Percentiles rank a stretch among this genome's conserved stretches.
These are phyloP conservation scores for Hermanozyma aechmeae DNA, from an alignment of 805 yeast genomes.

Conservation along the genomic window DNA sequence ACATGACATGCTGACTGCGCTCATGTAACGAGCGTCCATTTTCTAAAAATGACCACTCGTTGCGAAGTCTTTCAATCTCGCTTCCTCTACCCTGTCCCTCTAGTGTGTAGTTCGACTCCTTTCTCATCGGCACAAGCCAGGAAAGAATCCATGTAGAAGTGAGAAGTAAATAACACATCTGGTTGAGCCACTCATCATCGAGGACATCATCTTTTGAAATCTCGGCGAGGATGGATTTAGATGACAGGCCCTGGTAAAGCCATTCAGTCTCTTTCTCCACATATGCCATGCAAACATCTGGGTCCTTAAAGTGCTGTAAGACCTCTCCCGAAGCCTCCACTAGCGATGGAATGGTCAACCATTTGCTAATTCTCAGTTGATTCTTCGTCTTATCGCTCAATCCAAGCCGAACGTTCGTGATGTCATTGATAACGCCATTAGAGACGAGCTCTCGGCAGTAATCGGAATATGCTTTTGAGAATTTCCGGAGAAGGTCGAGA, in stretches of 20 bases:
- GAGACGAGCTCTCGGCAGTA: constrained; percentile 29
- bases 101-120: constrained; percentile 6
- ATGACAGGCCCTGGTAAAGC: constrained; percentile 14
- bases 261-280: constrained; percentile 17
- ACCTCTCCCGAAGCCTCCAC: constrained; percentile 12
- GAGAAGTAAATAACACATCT: constrained; percentile 42
- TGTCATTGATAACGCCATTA: constrained; percentile 17
- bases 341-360: constrained; percentile 26
- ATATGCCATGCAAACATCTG: constrained; percentile 4
- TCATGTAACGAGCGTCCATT: constrained; percentile 23
- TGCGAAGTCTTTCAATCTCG: constrained; percentile 23
- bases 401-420: constrained; percentile 7
- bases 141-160: constrained; percentile 47
- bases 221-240: constrained; percentile 13
- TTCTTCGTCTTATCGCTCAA: constrained; percentile 7
- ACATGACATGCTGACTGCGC: constrained; percentile 17
- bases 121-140: constrained; percentile 52
- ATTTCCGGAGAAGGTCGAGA: constrained; percentile 26
- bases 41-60: constrained; percentile 34
- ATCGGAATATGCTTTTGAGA: constrained; percentile 21
- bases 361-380: constrained; percentile 17
- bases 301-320: constrained; percentile 2
- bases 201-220: constrained; percentile 43
- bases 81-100: neutral
- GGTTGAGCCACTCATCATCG: constrained; percentile 42